Evolutionary conservation across 2,329 filamentous ascomycete species (phyloP), one percentile per base, ranked within the genome.

Genomic region (Aspergillus candidus): DNA sequence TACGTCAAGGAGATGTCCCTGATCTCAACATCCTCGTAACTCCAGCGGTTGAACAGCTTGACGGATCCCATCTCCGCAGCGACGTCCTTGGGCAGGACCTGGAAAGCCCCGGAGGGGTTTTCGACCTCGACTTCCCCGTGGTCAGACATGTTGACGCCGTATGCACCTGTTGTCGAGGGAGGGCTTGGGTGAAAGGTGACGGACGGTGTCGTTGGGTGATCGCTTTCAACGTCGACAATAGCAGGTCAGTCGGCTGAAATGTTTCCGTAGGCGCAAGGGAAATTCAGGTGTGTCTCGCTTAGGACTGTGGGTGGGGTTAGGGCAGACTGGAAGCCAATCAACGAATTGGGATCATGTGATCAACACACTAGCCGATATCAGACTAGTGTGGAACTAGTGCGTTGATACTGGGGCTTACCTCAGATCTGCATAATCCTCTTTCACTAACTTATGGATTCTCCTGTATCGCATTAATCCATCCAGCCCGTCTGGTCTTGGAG

Each of bases 1-100:
- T 94, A 98, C 93, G 91, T 97, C 79, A 98, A 82, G 68, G 93
- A 98, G 78, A 98, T 97, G 74, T 98, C 93, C 75, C 91, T 85
- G 76, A 98, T 93, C 82, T 98, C 93, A 70, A 98, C 91, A 84
- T 97, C 88, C 73, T 93, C 93, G 78, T 97, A 98, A 77, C 77
- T 84, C 83, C 90, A 95, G 78, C 94, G 94, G 84, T 93, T 94
- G 83, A 95, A 94, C 66, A 95, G 82, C 85, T 94, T 94, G 73
- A 93, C 80, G 76, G 80, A 84, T 75, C 89, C 90, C 76, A 93
- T 83, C 78, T 94, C 88, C 66, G 83, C 79, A 67, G 82, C 78
- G 70, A 94, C 85, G 61, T 95, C 89, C 84, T 94, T 95, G 75
- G 91, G 89, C 61, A 96, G 86, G 72, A 89, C 82, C 69, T 81